These are phyloP conservation scores for Dimargaris verticillata DNA, from an alignment of 192 early-diverging fungal species.

Conservation along the genomic window DNA sequence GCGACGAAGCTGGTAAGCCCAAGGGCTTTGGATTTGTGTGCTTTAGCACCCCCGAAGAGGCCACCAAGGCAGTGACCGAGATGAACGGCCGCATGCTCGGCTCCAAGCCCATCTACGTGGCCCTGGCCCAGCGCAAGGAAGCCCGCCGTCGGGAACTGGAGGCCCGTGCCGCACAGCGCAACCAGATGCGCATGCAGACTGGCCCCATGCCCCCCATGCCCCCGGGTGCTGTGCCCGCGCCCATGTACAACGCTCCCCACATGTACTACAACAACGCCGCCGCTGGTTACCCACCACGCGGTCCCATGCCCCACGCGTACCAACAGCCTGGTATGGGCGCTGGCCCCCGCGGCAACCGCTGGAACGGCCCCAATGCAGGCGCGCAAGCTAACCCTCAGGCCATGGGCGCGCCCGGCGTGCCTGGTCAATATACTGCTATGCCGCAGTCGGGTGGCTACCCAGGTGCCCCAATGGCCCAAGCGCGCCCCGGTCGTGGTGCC, in stretches of 20 bases:
- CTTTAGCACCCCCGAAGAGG: constrained; percentile 97
- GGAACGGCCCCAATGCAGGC: constrained; percentile 1
- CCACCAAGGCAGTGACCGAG: constrained; percentile 93
- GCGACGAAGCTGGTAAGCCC: constrained; percentile 72
- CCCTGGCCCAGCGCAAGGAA: constrained; percentile 95
- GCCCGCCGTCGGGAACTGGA: constrained; percentile 89
- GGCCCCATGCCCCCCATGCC: constrained; percentile 16
- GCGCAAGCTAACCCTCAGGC: not conserved
- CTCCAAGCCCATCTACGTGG: constrained; percentile 95
- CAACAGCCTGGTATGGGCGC: constrained; percentile 14
- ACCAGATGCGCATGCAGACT: constrained; percentile 66
- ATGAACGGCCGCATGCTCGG: constrained; percentile 95
- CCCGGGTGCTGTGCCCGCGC: constrained; percentile 14
- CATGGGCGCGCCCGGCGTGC: not conserved
- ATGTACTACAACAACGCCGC: constrained; percentile 13
- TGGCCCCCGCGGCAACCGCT: constrained; percentile 8
- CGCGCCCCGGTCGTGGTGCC: constrained; percentile 18
- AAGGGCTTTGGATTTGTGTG: constrained; percentile 99
- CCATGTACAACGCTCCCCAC: constrained; percentile 15
- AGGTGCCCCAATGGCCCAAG: not conserved
- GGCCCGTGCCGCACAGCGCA: constrained; percentile 85
- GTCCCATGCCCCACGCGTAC: constrained; percentile 19
- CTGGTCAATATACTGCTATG: not conserved
- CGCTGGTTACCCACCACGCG: constrained; percentile 26
- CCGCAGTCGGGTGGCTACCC: not conserved